These are phyloP conservation scores for Articulospora tetracladia DNA, from an alignment of 495 filamentous ascomycete species.

Conservation along the genomic window DNA sequence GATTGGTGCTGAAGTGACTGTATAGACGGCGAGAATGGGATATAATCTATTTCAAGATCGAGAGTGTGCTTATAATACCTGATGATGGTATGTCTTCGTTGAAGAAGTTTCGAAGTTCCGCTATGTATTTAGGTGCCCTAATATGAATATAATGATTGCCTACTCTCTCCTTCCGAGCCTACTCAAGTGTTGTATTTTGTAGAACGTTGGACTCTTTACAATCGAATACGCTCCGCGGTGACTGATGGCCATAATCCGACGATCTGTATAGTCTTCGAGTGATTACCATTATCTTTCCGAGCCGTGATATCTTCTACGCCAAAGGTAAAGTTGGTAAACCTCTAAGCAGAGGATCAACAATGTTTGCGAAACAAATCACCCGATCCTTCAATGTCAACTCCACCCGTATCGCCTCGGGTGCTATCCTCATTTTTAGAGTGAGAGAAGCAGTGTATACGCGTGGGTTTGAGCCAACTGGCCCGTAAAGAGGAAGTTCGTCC, in stretches of 20 bases:
- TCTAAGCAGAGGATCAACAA: background rate
- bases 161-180: background rate
- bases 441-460: background rate
- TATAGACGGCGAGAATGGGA: too few relatives aligned
- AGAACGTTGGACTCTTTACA: background rate
- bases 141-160: background rate
- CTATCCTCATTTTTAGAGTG: background rate
- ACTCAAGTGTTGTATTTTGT: background rate
- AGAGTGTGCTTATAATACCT: too few relatives aligned
- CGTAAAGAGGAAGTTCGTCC: background rate
- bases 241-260: background rate
- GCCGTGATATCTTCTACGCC: too few relatives aligned
- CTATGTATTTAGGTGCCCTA: too few relatives aligned
- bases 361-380: background rate
- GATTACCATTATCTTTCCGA: too few relatives aligned
- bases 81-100: too few relatives aligned
- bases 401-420: background rate
- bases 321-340: background rate
- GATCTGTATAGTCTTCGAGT: background rate
- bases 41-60: too few relatives aligned
- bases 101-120: too few relatives aligned
- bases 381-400: background rate
- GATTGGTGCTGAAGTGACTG: too few relatives aligned
- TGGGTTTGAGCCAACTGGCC: background rate
- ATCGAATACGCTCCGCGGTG: background rate